Evolutionary conservation across 2,329 filamentous ascomycete species (phyloP), one percentile per base, ranked within the genome.

Genomic region (Blastomyces percursus): DNA sequence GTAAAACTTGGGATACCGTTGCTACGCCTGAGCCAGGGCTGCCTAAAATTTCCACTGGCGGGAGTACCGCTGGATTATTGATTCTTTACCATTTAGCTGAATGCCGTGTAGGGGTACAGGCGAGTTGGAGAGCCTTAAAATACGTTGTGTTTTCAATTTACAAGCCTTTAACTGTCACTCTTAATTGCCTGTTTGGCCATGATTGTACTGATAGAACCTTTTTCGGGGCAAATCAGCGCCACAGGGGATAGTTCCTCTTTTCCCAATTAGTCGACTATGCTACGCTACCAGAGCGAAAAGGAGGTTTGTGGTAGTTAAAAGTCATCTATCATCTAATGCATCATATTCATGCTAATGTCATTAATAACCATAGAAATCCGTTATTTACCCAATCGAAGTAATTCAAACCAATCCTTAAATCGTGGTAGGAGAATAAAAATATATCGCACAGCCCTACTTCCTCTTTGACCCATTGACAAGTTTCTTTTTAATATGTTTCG

Each of bases 401-500:
- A 35, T 44, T 19, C 54, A 21, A 56, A 14, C 54, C 30, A 24
- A 6, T 11, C 9, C 14, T 24, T 55, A 9, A 24, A 61, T 56
- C 30, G 21, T 16, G 38, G 16, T 12, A 16, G 32, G 32, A 51
- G 12, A 24, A 38, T 51, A 56, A n/a, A 24, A 38, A 56, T 9
- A 61, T 42, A 40, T 14, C 42, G 2, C 14, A 44, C 1, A 44
- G 42, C 60, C 60, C 66, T 67, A 77, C 67, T 75, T 75, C 68
- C 72, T 75, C 69, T 75, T 77, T 2, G 69, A 67, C 19, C 66
- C 32, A 62, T 81, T 82, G 32, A 96, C 84, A 63, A 96, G 76
- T 73, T 88, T 90, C 81, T 96, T 97, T 83, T 99, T 99, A 42
- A 96, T 67, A 73, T 95, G 86, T 78, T 99, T 99, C 0, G 94